Evolutionary conservation across 2,329 filamentous ascomycete species (phyloP), one percentile per base, ranked within the genome.

Genomic region (Neocatenulostroma microsporum): DNA sequence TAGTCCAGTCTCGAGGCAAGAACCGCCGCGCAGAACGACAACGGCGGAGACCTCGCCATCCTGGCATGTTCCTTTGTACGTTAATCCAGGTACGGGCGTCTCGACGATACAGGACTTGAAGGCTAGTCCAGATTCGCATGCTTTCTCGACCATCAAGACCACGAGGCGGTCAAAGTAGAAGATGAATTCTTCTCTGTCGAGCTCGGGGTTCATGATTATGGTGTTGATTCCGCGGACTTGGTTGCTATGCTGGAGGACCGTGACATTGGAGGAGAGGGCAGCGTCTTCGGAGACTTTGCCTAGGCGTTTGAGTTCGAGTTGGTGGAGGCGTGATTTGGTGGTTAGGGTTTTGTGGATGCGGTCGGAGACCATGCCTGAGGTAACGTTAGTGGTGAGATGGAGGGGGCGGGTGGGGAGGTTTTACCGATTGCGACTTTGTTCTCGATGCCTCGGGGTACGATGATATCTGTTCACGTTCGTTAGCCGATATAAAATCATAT

Each of bases 111-210:
- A 62, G 12, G 75, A 70, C 14, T 72, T 63, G 60, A 89, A 95
- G 12, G 75, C 72, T 39, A 85, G 74, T 50, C 82, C 83, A 55
- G 59, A 58, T 6, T 89, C 85, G 44, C 89, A 69, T 2, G 84
- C 84, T 55, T 82, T 73, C 61, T 96, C 89, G 30, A 96, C 76
- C 18, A 96, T 70, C 35, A 95, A 69, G n/a, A 83, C 78, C 2
- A 84, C 78, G 23, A 96, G 69, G 24, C 91, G 77, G 62, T 98
- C 87, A 60, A 96, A 95, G 63, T 96, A 96, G 63, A 96, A 96
- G 44, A 94, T 85, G 58, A 95, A 96, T 51, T 96, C 88, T 56
- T 94, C 89, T 27, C 84, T 74, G 5, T 74, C 69, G 0, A 86
- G 89, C 31, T 79, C 73, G 13, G 84, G 81, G 50, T 91, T 75